These are phyloP conservation scores for Suhomyces bribrorum DNA, from an alignment of 1,139 yeast species.

Conservation along the genomic window DNA sequence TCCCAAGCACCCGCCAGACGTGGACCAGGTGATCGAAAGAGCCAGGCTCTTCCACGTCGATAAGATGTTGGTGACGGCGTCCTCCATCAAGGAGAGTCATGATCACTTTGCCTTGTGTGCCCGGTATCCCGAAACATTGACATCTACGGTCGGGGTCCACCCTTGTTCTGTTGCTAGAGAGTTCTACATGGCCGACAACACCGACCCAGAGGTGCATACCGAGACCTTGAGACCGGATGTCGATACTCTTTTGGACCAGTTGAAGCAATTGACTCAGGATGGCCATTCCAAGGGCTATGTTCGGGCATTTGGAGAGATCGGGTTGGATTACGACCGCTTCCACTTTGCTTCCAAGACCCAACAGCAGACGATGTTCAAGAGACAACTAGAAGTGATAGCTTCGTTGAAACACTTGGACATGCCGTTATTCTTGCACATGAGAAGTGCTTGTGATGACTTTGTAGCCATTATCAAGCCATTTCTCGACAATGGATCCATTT, in stretches of 20 bases:
- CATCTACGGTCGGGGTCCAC: constrained; percentile 89
- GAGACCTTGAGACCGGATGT: constrained; percentile 27
- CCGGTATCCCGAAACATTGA: constrained; percentile 37
- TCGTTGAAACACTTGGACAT: constrained; percentile 48
- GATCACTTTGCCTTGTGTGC: constrained; percentile 41
- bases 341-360: constrained; percentile 68
- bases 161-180: constrained; percentile 82
- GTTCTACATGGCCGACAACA: constrained; percentile 28
- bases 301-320: constrained; percentile 90
- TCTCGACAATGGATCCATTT: constrained; percentile 43
- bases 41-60: constrained; percentile 68
- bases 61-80: constrained; percentile 79
- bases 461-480: constrained; percentile 58
- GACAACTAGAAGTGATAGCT: constrained; percentile 67
- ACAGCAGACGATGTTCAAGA: constrained; percentile 66
- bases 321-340: constrained; percentile 88
- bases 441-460: constrained; percentile 86
- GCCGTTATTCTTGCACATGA: constrained; percentile 88
- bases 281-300: constrained; percentile 55
- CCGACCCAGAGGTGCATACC: constrained; percentile 14
- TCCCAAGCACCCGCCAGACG: constrained; percentile 64
- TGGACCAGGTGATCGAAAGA: constrained; percentile 61
- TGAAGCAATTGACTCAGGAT: constrained; percentile 49
- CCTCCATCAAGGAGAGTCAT: constrained; percentile 65
- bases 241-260: constrained; percentile 43